phyloP scores from a whole-genome alignment of 305 asterid species.

The Fraxinus nigra region DNA sequence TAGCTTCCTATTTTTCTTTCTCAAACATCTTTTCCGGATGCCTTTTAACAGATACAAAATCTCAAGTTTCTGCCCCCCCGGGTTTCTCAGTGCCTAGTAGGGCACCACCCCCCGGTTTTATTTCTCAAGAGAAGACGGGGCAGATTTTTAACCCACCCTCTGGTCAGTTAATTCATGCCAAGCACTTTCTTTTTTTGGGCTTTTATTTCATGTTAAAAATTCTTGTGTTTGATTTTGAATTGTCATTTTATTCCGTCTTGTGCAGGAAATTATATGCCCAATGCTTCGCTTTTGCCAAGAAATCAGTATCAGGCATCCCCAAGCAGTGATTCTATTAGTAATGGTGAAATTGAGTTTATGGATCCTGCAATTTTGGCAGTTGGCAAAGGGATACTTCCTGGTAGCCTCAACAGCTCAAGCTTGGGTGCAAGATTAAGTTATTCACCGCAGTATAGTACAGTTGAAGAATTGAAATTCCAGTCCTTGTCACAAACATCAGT shows the following conservation, averaged over 20 bases:
- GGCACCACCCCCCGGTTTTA: conserved; percentile 91
- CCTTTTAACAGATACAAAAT: conserved; percentile 63
- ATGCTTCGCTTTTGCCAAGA: conserved; percentile 46
- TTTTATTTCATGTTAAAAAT: not conserved
- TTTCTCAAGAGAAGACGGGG: conserved; percentile 63
- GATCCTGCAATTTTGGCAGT: conserved; percentile 98
- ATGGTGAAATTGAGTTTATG: conserved; percentile 76
- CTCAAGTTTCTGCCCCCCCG: conserved; percentile 92
- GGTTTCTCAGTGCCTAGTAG: conserved; percentile 75
- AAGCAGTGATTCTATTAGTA: conserved; percentile 39
- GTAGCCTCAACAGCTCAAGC: conserved; percentile 49
- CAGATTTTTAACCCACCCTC: conserved; percentile 41
- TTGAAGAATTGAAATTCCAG: conserved; percentile 67
- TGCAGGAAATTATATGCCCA: conserved; percentile 63
- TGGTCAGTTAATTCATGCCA: conserved; percentile 41
- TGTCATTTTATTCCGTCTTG: conserved; percentile 8
- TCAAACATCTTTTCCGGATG: conserved; percentile 20
- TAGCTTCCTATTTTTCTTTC: not conserved
- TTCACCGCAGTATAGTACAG: conserved; percentile 50
- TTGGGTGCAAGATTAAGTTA: conserved; percentile 50
- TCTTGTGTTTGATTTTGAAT: not conserved
- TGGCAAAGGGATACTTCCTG: conserved; percentile 77
- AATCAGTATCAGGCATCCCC: conserved; percentile 56
- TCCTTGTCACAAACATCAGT: conserved; percentile 64
- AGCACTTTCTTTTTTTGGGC: not conserved